Evolutionary conservation across 2,329 filamentous ascomycete species (phyloP).

Genomic region (Xylariales sp.): DNA sequence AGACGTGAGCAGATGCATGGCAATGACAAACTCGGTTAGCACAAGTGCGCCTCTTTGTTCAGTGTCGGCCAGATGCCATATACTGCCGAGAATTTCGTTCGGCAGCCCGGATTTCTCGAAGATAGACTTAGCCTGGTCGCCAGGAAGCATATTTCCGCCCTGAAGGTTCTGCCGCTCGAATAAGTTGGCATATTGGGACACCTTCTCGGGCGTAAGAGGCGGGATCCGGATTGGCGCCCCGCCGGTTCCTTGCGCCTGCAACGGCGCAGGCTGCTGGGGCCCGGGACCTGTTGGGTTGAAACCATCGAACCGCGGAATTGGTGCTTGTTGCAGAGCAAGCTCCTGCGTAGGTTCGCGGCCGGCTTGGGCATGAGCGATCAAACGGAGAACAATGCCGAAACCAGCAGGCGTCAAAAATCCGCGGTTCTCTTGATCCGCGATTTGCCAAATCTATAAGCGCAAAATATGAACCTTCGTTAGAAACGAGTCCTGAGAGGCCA

Average conservation of each 20-base stretch:
- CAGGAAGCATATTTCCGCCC: constrained; percentile 68
- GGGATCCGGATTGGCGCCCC: constrained; percentile 77
- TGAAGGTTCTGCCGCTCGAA: constrained; percentile 86
- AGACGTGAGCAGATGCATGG: constrained; percentile 94
- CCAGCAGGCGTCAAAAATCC: constrained; percentile 89
- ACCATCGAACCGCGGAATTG: constrained; percentile 90
- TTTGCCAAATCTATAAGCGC: constrained; percentile 84
- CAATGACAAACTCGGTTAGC: constrained; percentile 90
- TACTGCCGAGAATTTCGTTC: constrained; percentile 86
- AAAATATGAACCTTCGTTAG: constrained; percentile 19
- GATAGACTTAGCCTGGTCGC: constrained; percentile 85
- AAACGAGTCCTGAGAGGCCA: no score
- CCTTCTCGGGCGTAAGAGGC: constrained; percentile 82
- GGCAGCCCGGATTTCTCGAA: constrained; percentile 90
- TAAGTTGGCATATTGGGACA: constrained; percentile 79
- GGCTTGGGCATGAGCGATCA: constrained; percentile 94
- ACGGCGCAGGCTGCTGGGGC: constrained; percentile 39
- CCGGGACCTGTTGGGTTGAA: constrained; percentile 39
- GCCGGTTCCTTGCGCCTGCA: constrained; percentile 56
- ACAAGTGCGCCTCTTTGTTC: constrained; percentile 87
- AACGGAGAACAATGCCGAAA: constrained; percentile 86
- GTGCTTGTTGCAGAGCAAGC: constrained; percentile 78
- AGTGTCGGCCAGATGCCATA: constrained; percentile 93
- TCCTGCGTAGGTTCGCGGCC: constrained; percentile 77
- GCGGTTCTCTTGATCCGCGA: constrained; percentile 94